Evolutionary conservation across 306 rosid genomes (phyloP).

Genomic region (Spatholobus suberectus): DNA sequence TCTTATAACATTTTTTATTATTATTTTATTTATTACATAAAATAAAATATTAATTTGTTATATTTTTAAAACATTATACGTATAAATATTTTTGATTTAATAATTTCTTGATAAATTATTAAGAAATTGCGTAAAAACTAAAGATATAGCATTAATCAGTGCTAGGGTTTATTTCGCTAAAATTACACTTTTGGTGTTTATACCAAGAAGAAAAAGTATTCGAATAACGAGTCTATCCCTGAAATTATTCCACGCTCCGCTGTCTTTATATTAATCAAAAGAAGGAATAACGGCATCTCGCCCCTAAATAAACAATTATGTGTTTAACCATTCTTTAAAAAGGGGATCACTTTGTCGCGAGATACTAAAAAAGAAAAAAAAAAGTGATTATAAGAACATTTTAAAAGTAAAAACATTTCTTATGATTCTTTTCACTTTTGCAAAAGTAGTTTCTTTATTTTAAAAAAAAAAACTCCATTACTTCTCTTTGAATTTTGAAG

Average conservation of each 20-base stretch:
- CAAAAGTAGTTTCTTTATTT: constrained; percentile 33
- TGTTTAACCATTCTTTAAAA: constrained; percentile 29
- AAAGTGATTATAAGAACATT: not conserved
- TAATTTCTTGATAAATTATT: too few species aligned
- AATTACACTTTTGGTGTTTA: not conserved
- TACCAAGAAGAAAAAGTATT: not conserved
- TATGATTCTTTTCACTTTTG: constrained; percentile 33
- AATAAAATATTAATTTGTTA: too few species aligned
- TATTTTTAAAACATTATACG: too few species aligned
- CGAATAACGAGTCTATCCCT: constrained; percentile 6
- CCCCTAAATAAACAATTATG: constrained; percentile 5
- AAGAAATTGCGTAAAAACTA: not conserved
- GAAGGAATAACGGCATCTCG: not conserved
- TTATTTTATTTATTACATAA: too few species aligned
- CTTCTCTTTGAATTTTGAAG: constrained; percentile 34
- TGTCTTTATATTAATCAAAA: constrained; percentile 8
- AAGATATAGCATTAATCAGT: not conserved
- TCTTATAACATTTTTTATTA: too few species aligned
- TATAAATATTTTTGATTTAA: too few species aligned
- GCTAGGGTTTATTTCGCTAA: not conserved
- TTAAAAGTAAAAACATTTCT: constrained; percentile 27
- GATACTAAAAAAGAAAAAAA: not conserved
- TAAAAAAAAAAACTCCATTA: not conserved
- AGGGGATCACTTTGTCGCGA: constrained; percentile 32
- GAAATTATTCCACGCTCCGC: constrained; percentile 28